A percentile compares a stretch with the other conserved stretches of the same genome.
phyloP scores from a whole-genome alignment of 768 basidiomycete genomes.

The Rhodosporidiobolus sp. region DNA sequence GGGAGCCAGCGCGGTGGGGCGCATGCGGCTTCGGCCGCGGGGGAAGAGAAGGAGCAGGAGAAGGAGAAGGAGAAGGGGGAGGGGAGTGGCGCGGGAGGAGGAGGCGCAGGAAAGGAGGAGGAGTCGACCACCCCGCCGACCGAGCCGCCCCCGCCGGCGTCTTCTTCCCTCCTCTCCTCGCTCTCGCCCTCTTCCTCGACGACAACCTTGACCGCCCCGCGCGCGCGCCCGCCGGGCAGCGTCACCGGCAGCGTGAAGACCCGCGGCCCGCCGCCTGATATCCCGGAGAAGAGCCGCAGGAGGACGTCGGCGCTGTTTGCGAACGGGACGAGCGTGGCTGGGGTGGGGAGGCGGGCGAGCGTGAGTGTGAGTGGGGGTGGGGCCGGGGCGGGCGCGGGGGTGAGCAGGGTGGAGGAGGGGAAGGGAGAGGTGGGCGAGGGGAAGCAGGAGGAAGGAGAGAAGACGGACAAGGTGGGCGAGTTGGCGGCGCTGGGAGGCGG shows the following conservation, averaged over 20 bases:
- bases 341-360: not conserved
- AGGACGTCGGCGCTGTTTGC: conserved; percentile 7
- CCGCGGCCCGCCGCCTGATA: conserved; percentile 9
- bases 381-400: not conserved
- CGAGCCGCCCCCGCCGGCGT: not conserved
- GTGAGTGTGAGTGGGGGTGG: not conserved
- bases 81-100: too few relatives aligned
- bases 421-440: not conserved
- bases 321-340: not conserved
- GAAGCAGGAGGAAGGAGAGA: not conserved
- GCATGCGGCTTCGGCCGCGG: not conserved
- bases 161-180: not conserved
- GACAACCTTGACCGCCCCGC: not conserved
- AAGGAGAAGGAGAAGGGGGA: too few relatives aligned
- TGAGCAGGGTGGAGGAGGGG: not conserved
- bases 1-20: not conserved
- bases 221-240: not conserved
- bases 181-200: not conserved
- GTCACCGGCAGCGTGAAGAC: not conserved
- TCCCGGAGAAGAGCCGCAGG: conserved; percentile 19
- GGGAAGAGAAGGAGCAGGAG: not conserved
- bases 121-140: not conserved
- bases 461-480: too few relatives aligned
- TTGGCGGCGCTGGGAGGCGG: too few relatives aligned
- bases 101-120: not conserved